Percentiles rank a stretch among this genome's conserved stretches.
Evolutionary conservation across 345 rosid species (phyloP).

Genomic region (Eutrema heterophyllum): DNA sequence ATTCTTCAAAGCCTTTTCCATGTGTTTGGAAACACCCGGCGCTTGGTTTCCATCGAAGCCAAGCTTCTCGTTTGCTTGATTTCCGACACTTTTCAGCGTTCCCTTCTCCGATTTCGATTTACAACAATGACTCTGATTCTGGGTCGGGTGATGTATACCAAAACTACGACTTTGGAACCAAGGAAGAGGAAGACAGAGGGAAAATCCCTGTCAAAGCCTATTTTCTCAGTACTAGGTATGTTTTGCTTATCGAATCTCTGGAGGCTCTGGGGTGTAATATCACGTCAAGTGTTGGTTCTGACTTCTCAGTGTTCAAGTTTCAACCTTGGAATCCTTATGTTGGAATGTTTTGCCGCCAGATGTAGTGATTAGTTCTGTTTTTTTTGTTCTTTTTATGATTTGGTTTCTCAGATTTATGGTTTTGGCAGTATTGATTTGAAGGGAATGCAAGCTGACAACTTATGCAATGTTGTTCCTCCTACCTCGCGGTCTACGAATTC

Average conservation of each 20-base stretch:
- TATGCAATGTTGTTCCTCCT: slow-evolving; percentile 75
- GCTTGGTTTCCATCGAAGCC: background rate
- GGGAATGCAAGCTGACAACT: slow-evolving; percentile 88
- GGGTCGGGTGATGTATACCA: slow-evolving; percentile 42
- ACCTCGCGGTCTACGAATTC: slow-evolving; percentile 88
- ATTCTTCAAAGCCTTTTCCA: slow-evolving; percentile 10
- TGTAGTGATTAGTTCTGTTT: slow-evolving; percentile 1
- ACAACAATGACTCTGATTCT: slow-evolving; percentile 43
- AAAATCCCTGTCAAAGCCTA: slow-evolving; percentile 81
- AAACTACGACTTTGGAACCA: slow-evolving; percentile 29
- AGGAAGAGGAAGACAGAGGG: slow-evolving; percentile 54
- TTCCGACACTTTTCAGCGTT: slow-evolving; percentile 51
- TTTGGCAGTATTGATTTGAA: slow-evolving; percentile 97
- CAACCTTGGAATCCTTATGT: background rate
- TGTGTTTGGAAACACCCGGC: background rate
- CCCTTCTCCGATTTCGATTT: slow-evolving; percentile 52
- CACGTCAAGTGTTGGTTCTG: background rate
- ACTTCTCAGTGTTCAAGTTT: background rate
- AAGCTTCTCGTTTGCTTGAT: background rate
- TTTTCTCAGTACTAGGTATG: slow-evolving; percentile 79
- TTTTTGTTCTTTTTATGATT: slow-evolving; percentile 30
- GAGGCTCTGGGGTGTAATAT: background rate
- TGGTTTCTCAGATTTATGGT: slow-evolving; percentile 72
- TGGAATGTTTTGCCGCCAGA: background rate
- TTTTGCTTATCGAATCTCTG: background rate